A percentile compares a stretch with the other conserved stretches of the same genome.
These are phyloP conservation scores for Dactylellina parvicollis DNA, from an alignment of 2,329 filamentous ascomycete species.

Conservation along the genomic window DNA sequence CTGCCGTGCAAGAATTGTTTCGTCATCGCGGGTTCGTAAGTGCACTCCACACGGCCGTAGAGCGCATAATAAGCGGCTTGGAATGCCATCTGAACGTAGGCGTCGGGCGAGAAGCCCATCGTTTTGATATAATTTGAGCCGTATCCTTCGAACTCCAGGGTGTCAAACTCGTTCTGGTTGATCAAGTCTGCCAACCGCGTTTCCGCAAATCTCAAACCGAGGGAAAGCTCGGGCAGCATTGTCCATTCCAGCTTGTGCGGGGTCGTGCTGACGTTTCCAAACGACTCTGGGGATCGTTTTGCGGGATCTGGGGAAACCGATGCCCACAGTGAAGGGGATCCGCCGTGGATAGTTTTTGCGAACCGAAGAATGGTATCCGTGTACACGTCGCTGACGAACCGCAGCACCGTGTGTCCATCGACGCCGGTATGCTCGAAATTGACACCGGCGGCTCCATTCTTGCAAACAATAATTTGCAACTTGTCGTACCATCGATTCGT, in stretches of 20 bases:
- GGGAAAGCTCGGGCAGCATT: conserved; percentile 89
- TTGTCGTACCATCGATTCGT: conserved; percentile 99
- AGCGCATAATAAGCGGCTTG: conserved; percentile 97
- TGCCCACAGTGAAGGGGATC: conserved; percentile 90
- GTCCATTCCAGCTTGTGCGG: conserved; percentile 98
- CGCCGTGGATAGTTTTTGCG: conserved; percentile 91
- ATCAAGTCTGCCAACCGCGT: conserved; percentile 93
- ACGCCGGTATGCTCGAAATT: conserved; percentile 99
- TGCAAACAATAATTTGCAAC: conserved; percentile 97
- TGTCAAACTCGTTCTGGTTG: conserved; percentile 94
- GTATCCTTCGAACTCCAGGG: conserved; percentile 85
- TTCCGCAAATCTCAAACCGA: conserved; percentile 93
- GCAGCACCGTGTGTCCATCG: conserved; percentile 93
- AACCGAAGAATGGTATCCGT: conserved; percentile 97
- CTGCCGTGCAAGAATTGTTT: conserved; percentile 92
- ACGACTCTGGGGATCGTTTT: conserved; percentile 88
- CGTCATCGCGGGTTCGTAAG: conserved; percentile 98
- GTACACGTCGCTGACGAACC: conserved; percentile 95
- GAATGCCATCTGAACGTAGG: conserved; percentile 98
- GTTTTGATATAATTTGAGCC: conserved; percentile 98
- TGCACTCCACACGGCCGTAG: conserved; percentile 91
- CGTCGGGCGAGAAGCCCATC: conserved; percentile 95
- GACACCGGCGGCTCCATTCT: conserved; percentile 97
- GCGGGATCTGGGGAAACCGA: conserved; percentile 89
- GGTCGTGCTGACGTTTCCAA: conserved; percentile 90